These are phyloP conservation scores for Leavenworthia alabamica DNA, from an alignment of 345 rosid genomes.

Conservation along the genomic window DNA sequence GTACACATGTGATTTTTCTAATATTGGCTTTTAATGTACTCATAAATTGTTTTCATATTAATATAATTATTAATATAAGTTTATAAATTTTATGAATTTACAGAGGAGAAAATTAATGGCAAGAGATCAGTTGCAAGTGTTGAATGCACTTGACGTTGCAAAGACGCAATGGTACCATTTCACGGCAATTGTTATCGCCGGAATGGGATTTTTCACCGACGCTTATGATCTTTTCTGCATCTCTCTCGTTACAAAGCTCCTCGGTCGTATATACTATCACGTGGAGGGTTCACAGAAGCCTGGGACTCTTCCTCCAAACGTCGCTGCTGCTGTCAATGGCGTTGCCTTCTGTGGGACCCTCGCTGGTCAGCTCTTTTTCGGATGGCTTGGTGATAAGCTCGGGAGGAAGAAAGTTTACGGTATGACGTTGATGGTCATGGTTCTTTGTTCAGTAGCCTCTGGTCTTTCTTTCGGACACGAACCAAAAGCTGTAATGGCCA, in stretches of 20 bases:
- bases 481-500: conserved; percentile 30
- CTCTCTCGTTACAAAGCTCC: conserved; percentile 36
- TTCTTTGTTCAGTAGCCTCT: conserved; percentile 26
- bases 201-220: conserved; percentile 44
- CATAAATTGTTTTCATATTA: neutral
- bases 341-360: conserved; percentile 42
- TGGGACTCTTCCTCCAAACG: conserved; percentile 39
- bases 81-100: neutral
- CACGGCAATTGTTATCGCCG: conserved; percentile 33
- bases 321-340: conserved; percentile 40
- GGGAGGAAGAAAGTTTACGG: conserved; percentile 70
- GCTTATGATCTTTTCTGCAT: conserved; percentile 43
- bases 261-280: conserved; percentile 41
- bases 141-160: conserved; percentile 37
- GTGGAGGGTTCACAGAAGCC: conserved; percentile 32
- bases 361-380: conserved; percentile 32
- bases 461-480: conserved; percentile 32
- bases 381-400: conserved; percentile 63
- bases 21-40: neutral
- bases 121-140: conserved; percentile 44
- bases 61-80: neutral
- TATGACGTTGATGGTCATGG: conserved; percentile 34
- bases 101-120: conserved; percentile 37
- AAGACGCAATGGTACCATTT: conserved; percentile 38
- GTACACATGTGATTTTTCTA: neutral